A percentile compares a stretch with the other conserved stretches of the same genome.
phyloP scores from a whole-genome alignment of 169 alveolate species.

The Eimeria mitis region DNA sequence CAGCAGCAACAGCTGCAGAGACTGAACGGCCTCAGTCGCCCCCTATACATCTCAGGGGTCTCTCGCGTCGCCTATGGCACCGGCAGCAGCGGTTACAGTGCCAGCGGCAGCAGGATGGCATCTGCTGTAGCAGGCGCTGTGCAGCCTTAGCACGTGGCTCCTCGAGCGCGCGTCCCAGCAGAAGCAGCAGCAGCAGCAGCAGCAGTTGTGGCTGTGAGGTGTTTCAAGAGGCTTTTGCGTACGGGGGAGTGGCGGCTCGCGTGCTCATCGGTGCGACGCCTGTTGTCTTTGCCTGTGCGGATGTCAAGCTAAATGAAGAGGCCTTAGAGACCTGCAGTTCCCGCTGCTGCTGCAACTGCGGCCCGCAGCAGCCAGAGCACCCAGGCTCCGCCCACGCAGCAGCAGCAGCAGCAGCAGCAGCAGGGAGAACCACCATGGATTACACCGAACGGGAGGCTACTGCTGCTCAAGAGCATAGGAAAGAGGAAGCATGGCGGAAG shows the following conservation, averaged over 20 bases:
- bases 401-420: conserved; percentile 30
- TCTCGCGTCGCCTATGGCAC: not conserved
- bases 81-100: conserved; percentile 29
- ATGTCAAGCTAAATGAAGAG: conserved; percentile 36
- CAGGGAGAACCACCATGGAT: not conserved
- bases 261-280: conserved; percentile 56
- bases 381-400: not conserved
- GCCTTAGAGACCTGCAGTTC: conserved; percentile 1
- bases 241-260: conserved; percentile 60
- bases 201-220: conserved; percentile 36
- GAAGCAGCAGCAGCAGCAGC: conserved; percentile 21
- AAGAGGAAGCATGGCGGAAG: not conserved
- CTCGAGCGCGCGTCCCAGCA: not conserved
- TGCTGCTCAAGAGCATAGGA: not conserved
- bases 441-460: not conserved
- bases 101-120: conserved; percentile 23
- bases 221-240: conserved; percentile 22
- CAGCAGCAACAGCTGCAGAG: not conserved
- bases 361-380: conserved; percentile 5
- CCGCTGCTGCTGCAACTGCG: not conserved
- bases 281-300: conserved; percentile 46
- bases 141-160: not conserved
- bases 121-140: conserved; percentile 28
- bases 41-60: conserved; percentile 9
- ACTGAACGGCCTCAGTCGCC: not conserved